These are phyloP conservation scores for Xerocomus nothofagi DNA, from an alignment of 1,284 basidiomycete species.

Conservation along the genomic window DNA sequence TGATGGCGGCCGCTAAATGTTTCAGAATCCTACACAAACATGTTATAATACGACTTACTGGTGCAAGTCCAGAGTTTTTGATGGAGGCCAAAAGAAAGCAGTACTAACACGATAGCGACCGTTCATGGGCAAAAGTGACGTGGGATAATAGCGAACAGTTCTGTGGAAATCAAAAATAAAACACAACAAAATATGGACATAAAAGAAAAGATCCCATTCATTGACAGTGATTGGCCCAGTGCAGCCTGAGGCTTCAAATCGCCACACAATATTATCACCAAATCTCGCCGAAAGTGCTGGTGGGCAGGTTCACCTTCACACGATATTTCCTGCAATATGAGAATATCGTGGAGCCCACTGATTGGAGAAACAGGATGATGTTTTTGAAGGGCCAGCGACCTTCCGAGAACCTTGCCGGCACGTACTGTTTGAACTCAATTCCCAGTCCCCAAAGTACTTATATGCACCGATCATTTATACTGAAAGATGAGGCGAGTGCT, in stretches of 20 bases:
- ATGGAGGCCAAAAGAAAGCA: background rate
- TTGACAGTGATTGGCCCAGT: too few species aligned
- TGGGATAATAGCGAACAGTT: slow-evolving; percentile 13
- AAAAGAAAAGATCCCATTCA: too few species aligned
- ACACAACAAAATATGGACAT: too few species aligned
- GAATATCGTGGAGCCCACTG: background rate
- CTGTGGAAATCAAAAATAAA: slow-evolving; percentile 10
- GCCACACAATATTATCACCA: background rate
- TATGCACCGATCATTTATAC: background rate
- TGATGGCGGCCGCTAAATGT: background rate
- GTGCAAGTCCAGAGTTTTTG: slow-evolving; percentile 7
- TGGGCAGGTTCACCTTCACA: background rate
- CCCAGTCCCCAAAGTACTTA: background rate
- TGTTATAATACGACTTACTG: slow-evolving; percentile 15
- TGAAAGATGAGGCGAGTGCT: background rate
- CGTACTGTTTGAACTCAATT: too few species aligned
- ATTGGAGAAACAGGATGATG: too few species aligned
- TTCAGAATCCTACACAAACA: background rate
- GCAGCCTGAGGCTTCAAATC: too few species aligned
- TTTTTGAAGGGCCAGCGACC: too few species aligned
- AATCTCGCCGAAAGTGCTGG: background rate
- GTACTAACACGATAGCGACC: slow-evolving; percentile 11
- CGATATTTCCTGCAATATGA: background rate
- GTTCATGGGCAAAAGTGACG: slow-evolving; percentile 24
- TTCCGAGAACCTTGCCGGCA: background rate